Conservation (phyloP, 331 rosid genomes). For the Ulmus americana region DNA sequence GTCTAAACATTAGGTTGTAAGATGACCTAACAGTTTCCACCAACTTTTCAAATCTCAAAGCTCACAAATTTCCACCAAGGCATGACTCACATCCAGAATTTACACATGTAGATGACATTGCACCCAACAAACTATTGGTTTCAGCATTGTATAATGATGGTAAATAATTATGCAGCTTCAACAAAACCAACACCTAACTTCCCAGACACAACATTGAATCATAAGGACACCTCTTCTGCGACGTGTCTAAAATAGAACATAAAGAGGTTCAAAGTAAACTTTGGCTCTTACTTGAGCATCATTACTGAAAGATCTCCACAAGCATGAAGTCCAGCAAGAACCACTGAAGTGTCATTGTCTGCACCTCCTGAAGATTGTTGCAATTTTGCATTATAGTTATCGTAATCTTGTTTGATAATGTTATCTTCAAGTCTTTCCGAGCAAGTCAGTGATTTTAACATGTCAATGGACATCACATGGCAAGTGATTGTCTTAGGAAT, state of each 20-base stretch:
- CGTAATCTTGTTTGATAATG: slow-evolving; percentile 18
- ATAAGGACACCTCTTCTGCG: background rate
- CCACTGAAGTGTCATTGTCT: slow-evolving; percentile 38
- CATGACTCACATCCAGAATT: slow-evolving; percentile 1
- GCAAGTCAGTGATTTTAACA: slow-evolving; percentile 60
- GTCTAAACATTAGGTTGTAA: too few species aligned
- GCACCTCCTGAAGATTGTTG: slow-evolving; percentile 24
- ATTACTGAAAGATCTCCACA: slow-evolving; percentile 93
- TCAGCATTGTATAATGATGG: background rate
- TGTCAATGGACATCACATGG: slow-evolving; percentile 57
- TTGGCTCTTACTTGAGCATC: slow-evolving; percentile 70
- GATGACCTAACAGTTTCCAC: too few species aligned
- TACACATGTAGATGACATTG: background rate
- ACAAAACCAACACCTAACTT: background rate
- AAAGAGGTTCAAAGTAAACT: slow-evolving; percentile 11
- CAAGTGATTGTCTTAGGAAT: slow-evolving; percentile 79
- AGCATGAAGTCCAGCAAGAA: slow-evolving; percentile 97
- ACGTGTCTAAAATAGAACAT: background rate
- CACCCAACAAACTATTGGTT: background rate
- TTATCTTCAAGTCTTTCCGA: slow-evolving; percentile 35
- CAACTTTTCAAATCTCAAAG: background rate
- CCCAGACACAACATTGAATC: background rate
- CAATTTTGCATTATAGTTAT: slow-evolving; percentile 23
- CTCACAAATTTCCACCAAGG: background rate
- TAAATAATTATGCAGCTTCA: background rate